Percentiles rank a stretch among this genome's conserved stretches.
These are phyloP conservation scores for Coniophora puteana DNA, from an alignment of 1,284 basidiomycete genomes.

Conservation along the genomic window DNA sequence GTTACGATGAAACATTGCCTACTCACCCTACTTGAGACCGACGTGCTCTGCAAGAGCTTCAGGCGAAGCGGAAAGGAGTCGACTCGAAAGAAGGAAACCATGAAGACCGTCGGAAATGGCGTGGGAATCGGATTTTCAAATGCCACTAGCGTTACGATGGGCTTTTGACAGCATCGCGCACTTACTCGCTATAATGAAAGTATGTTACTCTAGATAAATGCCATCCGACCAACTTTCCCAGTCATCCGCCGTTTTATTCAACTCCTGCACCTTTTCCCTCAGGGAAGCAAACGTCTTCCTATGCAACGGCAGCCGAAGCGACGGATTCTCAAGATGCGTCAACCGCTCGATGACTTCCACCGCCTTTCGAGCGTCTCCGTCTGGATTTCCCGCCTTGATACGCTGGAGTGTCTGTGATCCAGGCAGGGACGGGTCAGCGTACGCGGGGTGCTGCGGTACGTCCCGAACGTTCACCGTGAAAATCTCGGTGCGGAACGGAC, in stretches of 20 bases:
- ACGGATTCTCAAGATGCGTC: conserved; percentile 20
- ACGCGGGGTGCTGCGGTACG: conserved; percentile 19
- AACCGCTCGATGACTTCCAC: conserved; percentile 16
- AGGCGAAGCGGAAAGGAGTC: too few species aligned
- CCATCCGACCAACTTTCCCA: conserved; percentile 29
- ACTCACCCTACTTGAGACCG: too few species aligned
- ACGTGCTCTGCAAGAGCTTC: too few species aligned
- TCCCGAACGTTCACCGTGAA: conserved; percentile 6
- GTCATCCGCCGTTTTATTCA: conserved; percentile 16
- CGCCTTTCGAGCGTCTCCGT: conserved; percentile 20
- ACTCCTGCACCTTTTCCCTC: conserved; percentile 13
- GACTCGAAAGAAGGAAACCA: too few species aligned
- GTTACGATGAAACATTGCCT: too few species aligned
- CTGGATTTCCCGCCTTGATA: background rate
- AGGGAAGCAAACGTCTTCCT: conserved; percentile 7
- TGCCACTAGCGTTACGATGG: too few species aligned
- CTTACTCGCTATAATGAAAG: too few species aligned
- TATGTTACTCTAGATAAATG: conserved; percentile 15
- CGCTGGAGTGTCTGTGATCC: conserved; percentile 4
- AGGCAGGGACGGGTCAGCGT: conserved; percentile 8
- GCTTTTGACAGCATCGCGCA: too few species aligned
- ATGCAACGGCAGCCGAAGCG: conserved; percentile 26
- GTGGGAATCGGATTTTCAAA: too few species aligned
- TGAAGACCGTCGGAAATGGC: too few species aligned
- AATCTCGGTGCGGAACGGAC: conserved; percentile 18